Evolutionary conservation across 2,329 filamentous ascomycete genomes (phyloP), one percentile per base, ranked within the genome.

Genomic region (Sporothrix brasiliensis): DNA sequence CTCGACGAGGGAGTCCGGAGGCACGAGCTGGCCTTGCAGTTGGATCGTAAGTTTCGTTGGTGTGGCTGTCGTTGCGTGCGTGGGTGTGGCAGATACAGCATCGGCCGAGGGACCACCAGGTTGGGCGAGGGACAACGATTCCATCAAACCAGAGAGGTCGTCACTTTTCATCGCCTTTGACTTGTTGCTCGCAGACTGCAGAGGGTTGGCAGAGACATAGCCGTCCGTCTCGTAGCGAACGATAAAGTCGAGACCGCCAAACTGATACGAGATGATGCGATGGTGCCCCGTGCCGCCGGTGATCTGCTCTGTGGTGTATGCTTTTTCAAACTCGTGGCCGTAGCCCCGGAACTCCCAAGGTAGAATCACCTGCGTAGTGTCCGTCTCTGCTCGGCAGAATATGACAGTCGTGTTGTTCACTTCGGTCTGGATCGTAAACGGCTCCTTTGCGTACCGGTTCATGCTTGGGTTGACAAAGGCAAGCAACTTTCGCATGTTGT

Each of bases 271-370:
- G 49, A 84, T 76, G 30, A 85, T 80, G 54, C 82, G 76, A 72
- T 85, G 78, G 73, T 85, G 80, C n/a, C 81, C 80, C 56, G 80
- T 83, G 72, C 80, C 82, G 4, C 73, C 76, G 1, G 34, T 21
- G 54, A 83, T 74, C 68, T 79, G 70, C 58, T 53, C 77, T 0
- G 56, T 21, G 3, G 83, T 85, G 74, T 78, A 82, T 4, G 74
- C 76, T 71, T 83, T 84, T 71, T 84, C 80, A 71, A 83, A 85
- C 71, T 81, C 77, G 70, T 82, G 80, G 19, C 82, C 81, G 73
- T 75, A 84, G 0, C 82, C 83, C 19, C 70, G 76, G 74, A 82
- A 83, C 1, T 81, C 76, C 41, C 77, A 73, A 0, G 30, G 56
- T 16, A 30, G 30, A 13, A 83, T 78, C 30, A 77, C 61, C 60